Evolutionary conservation across 129 eudicot species (phyloP).

Genomic region (Sambucus nigra): DNA sequence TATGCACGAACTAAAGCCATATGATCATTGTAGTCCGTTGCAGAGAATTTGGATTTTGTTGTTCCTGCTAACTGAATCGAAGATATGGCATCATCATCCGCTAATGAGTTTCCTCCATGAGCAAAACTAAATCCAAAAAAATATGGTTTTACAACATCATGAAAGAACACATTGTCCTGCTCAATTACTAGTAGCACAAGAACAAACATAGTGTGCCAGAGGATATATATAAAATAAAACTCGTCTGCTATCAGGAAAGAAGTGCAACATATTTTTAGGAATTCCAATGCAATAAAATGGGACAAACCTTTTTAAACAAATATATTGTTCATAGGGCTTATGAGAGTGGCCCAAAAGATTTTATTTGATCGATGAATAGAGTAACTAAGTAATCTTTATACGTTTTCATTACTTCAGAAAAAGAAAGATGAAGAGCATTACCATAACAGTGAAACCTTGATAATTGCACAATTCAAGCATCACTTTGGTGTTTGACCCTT

Average conservation of each 20-base stretch:
- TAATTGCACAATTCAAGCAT: not conserved
- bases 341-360: not conserved
- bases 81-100: slow-evolving; percentile 7
- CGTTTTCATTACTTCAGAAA: no score
- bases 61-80: slow-evolving; percentile 79
- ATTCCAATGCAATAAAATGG: not conserved
- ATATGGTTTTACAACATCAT: slow-evolving; percentile 8
- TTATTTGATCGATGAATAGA: not conserved
- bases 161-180: not conserved
- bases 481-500: no score
- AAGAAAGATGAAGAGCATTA: no score
- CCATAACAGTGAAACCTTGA: no score
- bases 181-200: not conserved
- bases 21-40: slow-evolving; percentile 96
- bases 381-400: no score
- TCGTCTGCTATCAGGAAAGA: no score
- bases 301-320: not conserved
- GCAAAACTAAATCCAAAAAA: slow-evolving; percentile 7
- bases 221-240: no score
- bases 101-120: slow-evolving; percentile 3
- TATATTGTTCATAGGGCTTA: not conserved
- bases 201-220: no score
- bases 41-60: slow-evolving; percentile 86
- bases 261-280: not conserved
- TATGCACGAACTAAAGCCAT: slow-evolving; percentile 99